These are phyloP conservation scores for Sarocladium strictum DNA, from an alignment of 2,329 filamentous ascomycete species.

Conservation along the genomic window DNA sequence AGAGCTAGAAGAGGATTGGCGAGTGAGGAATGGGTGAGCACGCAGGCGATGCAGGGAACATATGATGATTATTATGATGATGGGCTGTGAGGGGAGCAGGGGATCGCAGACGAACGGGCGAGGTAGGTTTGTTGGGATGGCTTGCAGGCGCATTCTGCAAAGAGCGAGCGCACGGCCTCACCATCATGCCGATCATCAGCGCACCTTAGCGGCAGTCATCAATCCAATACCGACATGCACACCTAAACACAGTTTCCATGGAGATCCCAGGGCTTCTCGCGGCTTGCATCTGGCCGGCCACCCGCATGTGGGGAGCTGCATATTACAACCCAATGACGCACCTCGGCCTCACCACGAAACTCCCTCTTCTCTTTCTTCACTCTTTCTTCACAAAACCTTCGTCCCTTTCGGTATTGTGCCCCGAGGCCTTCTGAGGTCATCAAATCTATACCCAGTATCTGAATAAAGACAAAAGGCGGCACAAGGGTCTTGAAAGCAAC, in stretches of 20 bases:
- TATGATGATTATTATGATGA: slow-evolving; percentile 52
- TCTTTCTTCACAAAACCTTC: background rate
- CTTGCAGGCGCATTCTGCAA: too few species aligned
- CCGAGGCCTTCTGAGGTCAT: too few species aligned
- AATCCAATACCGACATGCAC: too few species aligned
- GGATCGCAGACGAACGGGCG: too few species aligned
- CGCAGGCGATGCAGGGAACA: slow-evolving; percentile 52
- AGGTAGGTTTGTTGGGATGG: too few species aligned
- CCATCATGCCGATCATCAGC: too few species aligned
- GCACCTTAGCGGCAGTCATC: too few species aligned
- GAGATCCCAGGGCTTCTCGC: background rate
- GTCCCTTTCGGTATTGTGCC: background rate
- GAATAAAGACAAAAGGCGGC: too few species aligned
- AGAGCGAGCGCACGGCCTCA: too few species aligned
- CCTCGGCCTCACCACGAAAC: background rate
- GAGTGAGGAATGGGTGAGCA: slow-evolving; percentile 58
- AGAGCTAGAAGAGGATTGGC: slow-evolving; percentile 51
- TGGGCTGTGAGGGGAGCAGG: background rate
- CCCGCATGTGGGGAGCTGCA: background rate
- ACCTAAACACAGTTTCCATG: too few species aligned
- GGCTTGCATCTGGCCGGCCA: slow-evolving; percentile 1
- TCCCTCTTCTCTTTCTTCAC: background rate
- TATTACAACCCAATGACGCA: background rate
- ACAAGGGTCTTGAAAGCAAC: too few species aligned
- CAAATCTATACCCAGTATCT: too few species aligned